phyloP scores from a whole-genome alignment of 371 early-diverging fungal species.

The Quaeritorhiza haematococci region DNA sequence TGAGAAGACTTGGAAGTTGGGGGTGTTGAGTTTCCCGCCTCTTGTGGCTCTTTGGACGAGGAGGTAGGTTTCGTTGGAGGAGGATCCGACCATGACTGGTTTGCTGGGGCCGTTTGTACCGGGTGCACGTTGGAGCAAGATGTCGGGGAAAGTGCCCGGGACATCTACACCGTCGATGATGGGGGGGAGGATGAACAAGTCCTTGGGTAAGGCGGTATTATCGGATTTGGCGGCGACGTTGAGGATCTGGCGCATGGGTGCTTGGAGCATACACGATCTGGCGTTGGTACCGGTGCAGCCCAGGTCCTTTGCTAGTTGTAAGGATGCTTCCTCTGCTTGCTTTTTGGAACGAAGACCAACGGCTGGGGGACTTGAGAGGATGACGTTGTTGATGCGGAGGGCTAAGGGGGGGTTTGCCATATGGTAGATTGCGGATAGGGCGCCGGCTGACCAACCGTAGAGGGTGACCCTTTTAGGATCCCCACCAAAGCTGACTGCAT shows the following conservation, averaged over 20 bases:
- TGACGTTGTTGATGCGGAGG: neutral
- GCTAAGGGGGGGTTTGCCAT: constrained; percentile 1
- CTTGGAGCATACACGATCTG: constrained; percentile 6
- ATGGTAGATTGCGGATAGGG: constrained; percentile 26
- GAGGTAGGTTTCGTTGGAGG: constrained; percentile 13
- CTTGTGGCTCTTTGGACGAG: constrained; percentile 3
- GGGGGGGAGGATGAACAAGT: constrained; percentile 4
- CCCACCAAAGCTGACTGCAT: constrained; percentile 44
- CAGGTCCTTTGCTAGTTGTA: neutral
- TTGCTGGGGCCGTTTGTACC: neutral
- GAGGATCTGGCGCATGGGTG: constrained; percentile 12
- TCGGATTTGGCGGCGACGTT: constrained; percentile 2
- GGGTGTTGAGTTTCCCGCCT: neutral
- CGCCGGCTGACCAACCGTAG: constrained; percentile 50
- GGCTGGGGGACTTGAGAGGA: constrained; percentile 21
- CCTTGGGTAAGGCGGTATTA: neutral
- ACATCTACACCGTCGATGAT: constrained; percentile 14
- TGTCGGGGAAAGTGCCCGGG: constrained; percentile 7
- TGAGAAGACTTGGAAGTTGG: constrained; percentile 13
- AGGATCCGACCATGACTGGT: constrained; percentile 9
- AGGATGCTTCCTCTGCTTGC: neutral
- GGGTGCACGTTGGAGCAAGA: neutral
- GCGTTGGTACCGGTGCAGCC: too few relatives aligned
- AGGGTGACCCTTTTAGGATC: constrained; percentile 34
- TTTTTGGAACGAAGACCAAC: neutral